phyloP scores from a whole-genome alignment of 202 grass and related monocot species.

The Elaeis oleifera region DNA sequence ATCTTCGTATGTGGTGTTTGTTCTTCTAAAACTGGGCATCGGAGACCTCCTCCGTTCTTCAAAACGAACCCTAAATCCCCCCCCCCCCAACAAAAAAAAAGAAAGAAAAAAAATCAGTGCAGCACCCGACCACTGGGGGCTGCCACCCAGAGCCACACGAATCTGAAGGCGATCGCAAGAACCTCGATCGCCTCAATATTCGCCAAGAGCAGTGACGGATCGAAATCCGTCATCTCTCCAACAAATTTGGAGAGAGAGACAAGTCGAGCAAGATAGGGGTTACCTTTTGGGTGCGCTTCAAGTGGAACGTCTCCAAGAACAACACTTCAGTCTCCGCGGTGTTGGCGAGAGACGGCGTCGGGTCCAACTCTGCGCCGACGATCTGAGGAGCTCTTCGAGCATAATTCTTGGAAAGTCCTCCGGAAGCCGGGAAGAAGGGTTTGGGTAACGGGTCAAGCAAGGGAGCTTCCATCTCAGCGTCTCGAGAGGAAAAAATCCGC shows the following conservation, averaged over 20 bases:
- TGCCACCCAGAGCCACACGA: too few species aligned
- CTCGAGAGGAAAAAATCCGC: background rate
- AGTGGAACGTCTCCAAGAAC: slow-evolving; percentile 52
- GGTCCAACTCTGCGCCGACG: slow-evolving; percentile 27
- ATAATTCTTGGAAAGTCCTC: slow-evolving; percentile 9
- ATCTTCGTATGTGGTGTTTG: too few species aligned
- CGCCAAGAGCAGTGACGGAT: background rate
- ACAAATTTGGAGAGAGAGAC: slow-evolving; percentile 1
- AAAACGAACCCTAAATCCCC: too few species aligned
- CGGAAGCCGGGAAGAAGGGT: slow-evolving; percentile 31
- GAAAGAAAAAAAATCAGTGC: too few species aligned
- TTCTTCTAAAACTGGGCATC: too few species aligned
- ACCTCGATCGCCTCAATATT: too few species aligned
- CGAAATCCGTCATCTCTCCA: background rate
- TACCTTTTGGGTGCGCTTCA: slow-evolving; percentile 52
- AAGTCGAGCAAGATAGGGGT: background rate
- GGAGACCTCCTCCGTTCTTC: too few species aligned
- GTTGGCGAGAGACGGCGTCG: slow-evolving; percentile 28
- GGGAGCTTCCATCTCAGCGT: background rate
- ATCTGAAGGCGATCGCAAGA: too few species aligned
- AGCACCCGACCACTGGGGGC: too few species aligned
- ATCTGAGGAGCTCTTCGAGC: slow-evolving; percentile 22
- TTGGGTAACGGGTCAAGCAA: background rate
- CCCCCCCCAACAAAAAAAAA: too few species aligned
- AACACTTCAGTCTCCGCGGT: slow-evolving; percentile 22